Conservation (phyloP, 2,329 filamentous ascomycete genomes). For the Cladophialophora psammophila region DNA sequence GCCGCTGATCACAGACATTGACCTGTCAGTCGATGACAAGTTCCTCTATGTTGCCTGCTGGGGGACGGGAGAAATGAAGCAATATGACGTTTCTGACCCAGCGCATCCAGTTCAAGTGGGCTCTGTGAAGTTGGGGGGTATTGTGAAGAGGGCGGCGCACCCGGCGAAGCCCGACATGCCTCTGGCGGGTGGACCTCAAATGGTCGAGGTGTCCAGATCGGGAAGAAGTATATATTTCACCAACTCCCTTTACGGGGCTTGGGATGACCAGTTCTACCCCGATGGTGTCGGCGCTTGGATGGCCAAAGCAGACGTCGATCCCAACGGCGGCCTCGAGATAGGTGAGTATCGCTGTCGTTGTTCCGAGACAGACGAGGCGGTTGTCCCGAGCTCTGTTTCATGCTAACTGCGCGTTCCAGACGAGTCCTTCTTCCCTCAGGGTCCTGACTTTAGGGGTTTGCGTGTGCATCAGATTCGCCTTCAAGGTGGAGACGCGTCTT, state of each 20-base stretch:
- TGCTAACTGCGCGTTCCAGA: not conserved
- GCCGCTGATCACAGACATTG: conserved; percentile 20
- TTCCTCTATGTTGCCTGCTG: conserved; percentile 25
- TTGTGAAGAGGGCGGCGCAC: conserved; percentile 9
- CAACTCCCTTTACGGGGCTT: conserved; percentile 19
- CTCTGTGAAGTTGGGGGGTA: conserved; percentile 15
- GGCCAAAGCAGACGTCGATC: conserved; percentile 14
- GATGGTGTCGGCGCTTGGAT: conserved; percentile 18
- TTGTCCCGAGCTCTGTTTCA: not conserved
- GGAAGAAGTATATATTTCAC: conserved; percentile 20
- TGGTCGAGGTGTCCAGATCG: conserved; percentile 16
- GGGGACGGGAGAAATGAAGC: conserved; percentile 21
- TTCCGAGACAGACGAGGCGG: not conserved
- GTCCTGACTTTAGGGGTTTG: conserved; percentile 6
- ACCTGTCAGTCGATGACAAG: conserved; percentile 21
- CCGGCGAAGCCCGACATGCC: conserved; percentile 19
- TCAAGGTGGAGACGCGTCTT: conserved; percentile 18
- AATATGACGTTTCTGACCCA: conserved; percentile 21
- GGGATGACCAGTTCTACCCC: conserved; percentile 18
- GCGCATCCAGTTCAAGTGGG: conserved; percentile 19
- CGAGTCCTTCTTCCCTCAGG: conserved; percentile 17
- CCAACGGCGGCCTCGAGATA: conserved; percentile 9
- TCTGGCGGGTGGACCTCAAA: conserved; percentile 10
- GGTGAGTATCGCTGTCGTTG: not conserved
- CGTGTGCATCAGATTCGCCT: conserved; percentile 19